These are phyloP conservation scores for Trichoderma brevicompactum DNA, from an alignment of 2,329 filamentous ascomycete genomes.

Conservation along the genomic window DNA sequence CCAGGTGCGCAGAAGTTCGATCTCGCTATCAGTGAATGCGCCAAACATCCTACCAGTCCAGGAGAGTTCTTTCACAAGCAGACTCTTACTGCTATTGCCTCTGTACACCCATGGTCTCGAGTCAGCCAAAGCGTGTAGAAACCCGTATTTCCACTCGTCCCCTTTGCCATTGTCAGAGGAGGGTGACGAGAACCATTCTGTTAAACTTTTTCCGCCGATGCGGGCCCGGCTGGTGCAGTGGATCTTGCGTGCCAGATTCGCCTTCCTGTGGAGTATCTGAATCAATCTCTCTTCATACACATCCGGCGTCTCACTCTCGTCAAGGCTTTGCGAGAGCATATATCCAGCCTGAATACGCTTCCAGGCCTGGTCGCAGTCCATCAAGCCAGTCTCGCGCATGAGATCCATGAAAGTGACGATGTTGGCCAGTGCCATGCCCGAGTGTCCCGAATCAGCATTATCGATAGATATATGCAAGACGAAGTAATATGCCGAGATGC, in stretches of 20 bases:
- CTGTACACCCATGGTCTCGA: constrained; percentile 44
- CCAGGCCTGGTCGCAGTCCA: constrained; percentile 26
- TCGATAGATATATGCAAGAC: constrained; percentile 56
- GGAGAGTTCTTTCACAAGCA: constrained; percentile 47
- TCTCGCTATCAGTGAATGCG: constrained; percentile 51
- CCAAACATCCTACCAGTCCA: constrained; percentile 57
- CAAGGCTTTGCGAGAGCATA: constrained; percentile 29
- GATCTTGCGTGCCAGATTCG: constrained; percentile 12
- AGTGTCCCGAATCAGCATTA: constrained; percentile 53
- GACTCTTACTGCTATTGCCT: constrained; percentile 47
- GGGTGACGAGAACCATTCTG: constrained; percentile 20
- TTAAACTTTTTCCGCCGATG: constrained; percentile 23
- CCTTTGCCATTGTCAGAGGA: neutral
- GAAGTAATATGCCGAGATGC: constrained; percentile 53
- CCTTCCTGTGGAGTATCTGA: constrained; percentile 28
- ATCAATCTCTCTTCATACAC: constrained; percentile 4
- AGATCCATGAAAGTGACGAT: constrained; percentile 46
- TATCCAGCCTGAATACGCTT: constrained; percentile 29
- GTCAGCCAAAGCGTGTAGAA: constrained; percentile 24
- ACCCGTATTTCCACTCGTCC: constrained; percentile 21
- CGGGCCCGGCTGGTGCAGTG: constrained; percentile 26
- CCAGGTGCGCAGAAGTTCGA: constrained; percentile 25
- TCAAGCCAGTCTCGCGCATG: constrained; percentile 32
- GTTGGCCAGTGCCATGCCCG: constrained; percentile 50
- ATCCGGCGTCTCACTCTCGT: neutral